phyloP scores from a whole-genome alignment of 108 stramenopile species.

The Pseudonitzschia multiseries region DNA sequence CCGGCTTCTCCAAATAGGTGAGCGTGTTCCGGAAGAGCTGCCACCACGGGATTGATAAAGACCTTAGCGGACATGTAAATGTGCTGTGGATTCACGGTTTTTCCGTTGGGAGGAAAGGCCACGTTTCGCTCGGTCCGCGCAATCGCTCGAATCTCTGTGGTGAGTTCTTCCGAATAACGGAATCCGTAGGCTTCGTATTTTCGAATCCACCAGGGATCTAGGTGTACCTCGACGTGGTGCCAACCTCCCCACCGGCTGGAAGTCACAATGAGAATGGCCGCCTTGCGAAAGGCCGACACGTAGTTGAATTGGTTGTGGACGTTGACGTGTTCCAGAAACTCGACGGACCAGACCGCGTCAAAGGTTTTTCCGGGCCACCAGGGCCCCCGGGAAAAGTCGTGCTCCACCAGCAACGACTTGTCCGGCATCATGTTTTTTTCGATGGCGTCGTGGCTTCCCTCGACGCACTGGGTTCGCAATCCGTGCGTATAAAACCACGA shows the following conservation, averaged over 20 bases:
- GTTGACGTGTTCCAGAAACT: conserved; percentile 61
- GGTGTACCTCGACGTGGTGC: conserved; percentile 73
- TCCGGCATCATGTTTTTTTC: conserved; percentile 55
- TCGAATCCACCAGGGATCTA: conserved; percentile 68
- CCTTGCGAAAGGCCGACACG: conserved; percentile 71
- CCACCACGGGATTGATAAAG: conserved; percentile 55
- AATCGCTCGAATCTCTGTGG: conserved; percentile 27
- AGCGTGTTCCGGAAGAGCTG: conserved; percentile 54
- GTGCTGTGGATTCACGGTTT: conserved; percentile 48
- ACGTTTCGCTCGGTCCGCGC: conserved; percentile 9
- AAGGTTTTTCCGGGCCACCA: conserved; percentile 84
- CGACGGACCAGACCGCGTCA: conserved; percentile 83
- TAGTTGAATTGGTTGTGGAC: conserved; percentile 79
- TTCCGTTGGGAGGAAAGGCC: conserved; percentile 13
- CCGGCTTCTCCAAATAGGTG: conserved; percentile 58
- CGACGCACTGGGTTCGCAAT: conserved; percentile 58
- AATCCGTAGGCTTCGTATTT: conserved; percentile 67
- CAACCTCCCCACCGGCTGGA: conserved; percentile 63
- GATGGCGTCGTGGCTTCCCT: conserved; percentile 81
- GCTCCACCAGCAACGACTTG: conserved; percentile 41
- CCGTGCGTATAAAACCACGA: conserved; percentile 72
- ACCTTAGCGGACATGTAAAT: conserved; percentile 43
- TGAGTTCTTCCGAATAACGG: conserved; percentile 43
- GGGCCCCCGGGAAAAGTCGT: conserved; percentile 76
- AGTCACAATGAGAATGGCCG: conserved; percentile 81